These are phyloP conservation scores for Metarhizium anisopliae DNA, from an alignment of 2,329 filamentous ascomycete genomes.

Conservation along the genomic window DNA sequence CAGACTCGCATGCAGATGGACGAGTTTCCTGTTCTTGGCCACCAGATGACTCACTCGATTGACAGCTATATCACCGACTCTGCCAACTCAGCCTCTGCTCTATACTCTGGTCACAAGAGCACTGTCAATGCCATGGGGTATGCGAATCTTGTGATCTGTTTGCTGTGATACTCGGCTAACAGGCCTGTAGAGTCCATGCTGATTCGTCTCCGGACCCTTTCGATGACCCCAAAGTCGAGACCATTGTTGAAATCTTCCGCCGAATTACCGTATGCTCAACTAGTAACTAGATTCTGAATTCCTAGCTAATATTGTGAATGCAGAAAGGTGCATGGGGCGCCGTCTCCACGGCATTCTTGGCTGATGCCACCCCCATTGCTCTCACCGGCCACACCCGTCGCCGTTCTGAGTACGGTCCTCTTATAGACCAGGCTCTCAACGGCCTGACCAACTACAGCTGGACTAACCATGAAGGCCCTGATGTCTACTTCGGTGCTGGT, in stretches of 20 bases:
- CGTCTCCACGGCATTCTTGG: slow-evolving; percentile 72
- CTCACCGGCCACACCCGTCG: slow-evolving; percentile 64
- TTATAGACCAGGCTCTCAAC: slow-evolving; percentile 69
- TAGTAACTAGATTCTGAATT: background rate
- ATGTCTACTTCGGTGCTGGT: slow-evolving; percentile 75
- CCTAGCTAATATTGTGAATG: background rate
- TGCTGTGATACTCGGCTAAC: background rate
- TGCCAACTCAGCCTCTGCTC: slow-evolving; percentile 73
- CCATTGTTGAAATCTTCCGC: slow-evolving; percentile 68
- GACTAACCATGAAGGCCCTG: slow-evolving; percentile 64
- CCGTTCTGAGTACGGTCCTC: slow-evolving; percentile 58
- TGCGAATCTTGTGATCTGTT: slow-evolving; percentile 3
- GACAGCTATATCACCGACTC: slow-evolving; percentile 81
- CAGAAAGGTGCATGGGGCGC: slow-evolving; percentile 49
- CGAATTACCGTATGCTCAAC: slow-evolving; percentile 52
- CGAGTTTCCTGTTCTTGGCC: slow-evolving; percentile 75
- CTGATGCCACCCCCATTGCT: slow-evolving; percentile 75
- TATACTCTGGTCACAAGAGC: slow-evolving; percentile 78
- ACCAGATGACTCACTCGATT: slow-evolving; percentile 84
- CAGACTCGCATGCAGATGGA: slow-evolving; percentile 68
- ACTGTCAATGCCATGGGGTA: slow-evolving; percentile 72
- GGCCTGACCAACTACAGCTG: slow-evolving; percentile 74
- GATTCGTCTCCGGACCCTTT: slow-evolving; percentile 66
- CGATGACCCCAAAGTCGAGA: slow-evolving; percentile 82
- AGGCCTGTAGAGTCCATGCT: slow-evolving; percentile 49